Percentiles rank a stretch among this genome's conserved stretches.
Conservation (phyloP, 2,329 filamentous ascomycete species). For the Colletotrichum endophyticum region DNA sequence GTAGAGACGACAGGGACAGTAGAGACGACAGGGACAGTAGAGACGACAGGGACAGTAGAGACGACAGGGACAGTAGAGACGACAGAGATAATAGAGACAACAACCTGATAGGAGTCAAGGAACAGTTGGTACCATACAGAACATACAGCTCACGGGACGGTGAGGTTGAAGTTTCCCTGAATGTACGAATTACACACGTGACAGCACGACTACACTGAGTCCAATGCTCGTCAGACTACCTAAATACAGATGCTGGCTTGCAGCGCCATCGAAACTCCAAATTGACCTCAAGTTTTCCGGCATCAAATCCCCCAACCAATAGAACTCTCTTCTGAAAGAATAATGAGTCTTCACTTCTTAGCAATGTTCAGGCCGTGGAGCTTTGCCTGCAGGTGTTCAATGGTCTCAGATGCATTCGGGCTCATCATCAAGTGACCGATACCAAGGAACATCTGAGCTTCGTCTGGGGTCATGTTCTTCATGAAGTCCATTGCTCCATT, state of each 20-base stretch:
- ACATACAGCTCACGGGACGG: background rate
- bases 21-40: too few relatives aligned
- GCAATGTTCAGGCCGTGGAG: background rate
- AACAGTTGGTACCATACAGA: background rate
- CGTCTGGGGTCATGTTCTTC: background rate
- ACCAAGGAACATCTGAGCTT: background rate
- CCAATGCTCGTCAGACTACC: background rate
- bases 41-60: too few relatives aligned
- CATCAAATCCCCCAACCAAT: background rate
- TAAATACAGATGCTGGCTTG: background rate
- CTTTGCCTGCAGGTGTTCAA: background rate
- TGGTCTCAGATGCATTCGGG: background rate
- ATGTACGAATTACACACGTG: too few relatives aligned
- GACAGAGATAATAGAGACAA: background rate
- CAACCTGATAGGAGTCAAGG: background rate
- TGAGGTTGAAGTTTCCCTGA: background rate
- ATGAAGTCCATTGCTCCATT: background rate
- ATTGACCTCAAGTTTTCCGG: background rate
- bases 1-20: too few relatives aligned
- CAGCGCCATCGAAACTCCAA: background rate
- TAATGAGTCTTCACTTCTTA: background rate
- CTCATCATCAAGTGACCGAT: background rate
- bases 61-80: too few relatives aligned
- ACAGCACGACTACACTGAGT: too few relatives aligned
- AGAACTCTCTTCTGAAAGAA: background rate